Conservation (phyloP, 108 stramenopile species). For the Discostella stelligeroides region DNA sequence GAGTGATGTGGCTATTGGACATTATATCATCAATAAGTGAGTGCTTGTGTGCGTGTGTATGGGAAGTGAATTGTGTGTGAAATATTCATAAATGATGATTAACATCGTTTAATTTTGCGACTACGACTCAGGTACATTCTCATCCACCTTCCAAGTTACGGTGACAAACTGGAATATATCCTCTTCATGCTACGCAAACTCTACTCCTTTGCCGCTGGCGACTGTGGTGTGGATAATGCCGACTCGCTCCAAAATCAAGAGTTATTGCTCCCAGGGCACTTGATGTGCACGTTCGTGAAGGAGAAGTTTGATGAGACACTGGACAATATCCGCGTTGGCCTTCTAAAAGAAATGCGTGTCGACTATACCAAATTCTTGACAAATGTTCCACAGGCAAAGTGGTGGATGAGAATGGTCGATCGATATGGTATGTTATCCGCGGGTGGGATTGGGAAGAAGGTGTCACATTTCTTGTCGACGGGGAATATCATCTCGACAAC, state of each 20-base stretch:
- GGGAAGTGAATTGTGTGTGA: neutral
- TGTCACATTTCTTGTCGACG: slow-evolving; percentile 92
- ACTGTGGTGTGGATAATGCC: slow-evolving; percentile 94
- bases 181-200: slow-evolving; percentile 91
- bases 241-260: slow-evolving; percentile 97
- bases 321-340: slow-evolving; percentile 64
- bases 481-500: slow-evolving; percentile 93
- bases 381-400: slow-evolving; percentile 50
- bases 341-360: slow-evolving; percentile 72
- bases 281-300: slow-evolving; percentile 89
- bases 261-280: slow-evolving; percentile 91
- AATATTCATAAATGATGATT: neutral
- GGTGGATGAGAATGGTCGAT: slow-evolving; percentile 77
- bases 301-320: slow-evolving; percentile 95
- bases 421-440: slow-evolving; percentile 70
- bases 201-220: slow-evolving; percentile 92
- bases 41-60: slow-evolving; percentile 1
- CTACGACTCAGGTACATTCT: slow-evolving; percentile 56
- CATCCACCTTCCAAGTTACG: slow-evolving; percentile 82
- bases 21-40: slow-evolving; percentile 84
- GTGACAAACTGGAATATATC: slow-evolving; percentile 92
- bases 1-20: slow-evolving; percentile 87
- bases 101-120: neutral
- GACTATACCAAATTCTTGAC: slow-evolving; percentile 64
- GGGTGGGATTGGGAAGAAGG: slow-evolving; percentile 87